Conservation (phyloP, 1,139 yeast genomes). For the Hyphopichia khmerensis region DNA sequence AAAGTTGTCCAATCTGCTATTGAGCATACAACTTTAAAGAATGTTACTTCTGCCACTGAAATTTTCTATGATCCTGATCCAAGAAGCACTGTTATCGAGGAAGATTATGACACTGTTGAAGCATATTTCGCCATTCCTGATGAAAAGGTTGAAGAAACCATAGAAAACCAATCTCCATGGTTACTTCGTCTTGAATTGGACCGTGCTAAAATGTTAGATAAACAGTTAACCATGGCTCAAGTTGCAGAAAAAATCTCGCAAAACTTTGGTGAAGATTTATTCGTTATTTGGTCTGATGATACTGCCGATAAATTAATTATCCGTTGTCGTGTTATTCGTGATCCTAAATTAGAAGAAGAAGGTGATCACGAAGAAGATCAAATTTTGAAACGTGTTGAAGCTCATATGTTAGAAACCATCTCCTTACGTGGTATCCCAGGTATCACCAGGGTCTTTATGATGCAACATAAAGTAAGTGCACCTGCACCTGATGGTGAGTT, state of each 20-base stretch:
- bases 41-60: constrained; percentile 96
- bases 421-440: constrained; percentile 96
- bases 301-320: constrained; percentile 94
- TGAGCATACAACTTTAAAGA: constrained; percentile 91
- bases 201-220: constrained; percentile 98
- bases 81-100: constrained; percentile 89
- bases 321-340: constrained; percentile 98
- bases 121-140: constrained; percentile 97
- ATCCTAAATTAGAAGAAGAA: constrained; percentile 92
- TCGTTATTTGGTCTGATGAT: constrained; percentile 99
- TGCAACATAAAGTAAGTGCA: constrained; percentile 82
- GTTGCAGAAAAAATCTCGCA: constrained; percentile 95
- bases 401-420: constrained; percentile 93
- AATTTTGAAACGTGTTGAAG: constrained; percentile 90
- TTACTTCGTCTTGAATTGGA: constrained; percentile 92
- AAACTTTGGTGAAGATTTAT: constrained; percentile 90
- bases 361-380: constrained; percentile 97
- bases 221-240: constrained; percentile 96
- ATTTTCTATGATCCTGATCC: constrained; percentile 98
- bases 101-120: constrained; percentile 95
- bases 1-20: constrained; percentile 95
- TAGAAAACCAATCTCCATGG: constrained; percentile 98
- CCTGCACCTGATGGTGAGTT: constrained; percentile 87
- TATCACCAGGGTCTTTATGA: constrained; percentile 87
- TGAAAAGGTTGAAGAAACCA: constrained; percentile 90